Conservation (phyloP, 2,329 filamentous ascomycete genomes). For the Endoconidiophora polonica region DNA sequence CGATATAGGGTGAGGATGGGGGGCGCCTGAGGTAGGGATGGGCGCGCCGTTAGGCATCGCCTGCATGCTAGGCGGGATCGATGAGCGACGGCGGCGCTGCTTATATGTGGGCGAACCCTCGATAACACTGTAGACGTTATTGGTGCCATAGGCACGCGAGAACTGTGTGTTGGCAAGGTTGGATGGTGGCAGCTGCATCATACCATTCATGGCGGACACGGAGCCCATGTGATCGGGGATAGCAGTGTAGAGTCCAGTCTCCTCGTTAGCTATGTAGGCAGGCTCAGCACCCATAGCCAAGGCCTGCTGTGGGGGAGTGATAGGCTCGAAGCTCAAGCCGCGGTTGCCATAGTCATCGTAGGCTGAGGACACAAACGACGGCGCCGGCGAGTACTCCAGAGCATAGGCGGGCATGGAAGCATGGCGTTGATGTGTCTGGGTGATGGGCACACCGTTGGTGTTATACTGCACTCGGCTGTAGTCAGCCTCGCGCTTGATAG, state of each 20-base stretch:
- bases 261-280: constrained; percentile 95
- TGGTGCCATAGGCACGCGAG: constrained; percentile 51
- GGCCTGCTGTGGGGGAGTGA: constrained; percentile 87
- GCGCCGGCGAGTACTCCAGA: constrained; percentile 93
- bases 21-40: constrained; percentile 26
- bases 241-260: constrained; percentile 86
- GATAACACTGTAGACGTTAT: constrained; percentile 86
- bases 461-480: constrained; percentile 74
- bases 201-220: constrained; percentile 62
- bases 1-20: constrained; percentile 29
- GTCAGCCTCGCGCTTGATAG: constrained; percentile 80
- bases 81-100: constrained; percentile 84
- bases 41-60: constrained; percentile 51
- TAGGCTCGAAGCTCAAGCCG: constrained; percentile 87
- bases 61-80: constrained; percentile 64
- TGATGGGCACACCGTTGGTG: constrained; percentile 73
- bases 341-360: constrained; percentile 97
- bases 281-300: constrained; percentile 70
- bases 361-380: constrained; percentile 96
- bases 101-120: constrained; percentile 98
- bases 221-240: constrained; percentile 70
- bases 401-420: constrained; percentile 94
- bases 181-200: constrained; percentile 80
- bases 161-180: constrained; percentile 70
- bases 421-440: constrained; percentile 75